These are phyloP conservation scores for Trametes sanguinea DNA, from an alignment of 768 basidiomycete species.

Conservation along the genomic window DNA sequence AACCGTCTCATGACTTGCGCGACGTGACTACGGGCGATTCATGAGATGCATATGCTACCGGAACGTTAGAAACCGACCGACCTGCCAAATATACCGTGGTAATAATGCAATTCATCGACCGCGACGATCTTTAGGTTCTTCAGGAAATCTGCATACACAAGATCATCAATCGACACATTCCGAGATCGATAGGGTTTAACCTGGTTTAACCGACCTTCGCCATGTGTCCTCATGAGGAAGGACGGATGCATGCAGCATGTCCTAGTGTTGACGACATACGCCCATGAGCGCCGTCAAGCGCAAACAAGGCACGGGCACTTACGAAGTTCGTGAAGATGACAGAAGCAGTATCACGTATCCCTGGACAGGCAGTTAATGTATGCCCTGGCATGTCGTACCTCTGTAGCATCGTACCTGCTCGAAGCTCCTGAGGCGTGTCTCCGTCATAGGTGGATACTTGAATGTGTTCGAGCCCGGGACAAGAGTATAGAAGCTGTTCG, in stretches of 20 bases:
- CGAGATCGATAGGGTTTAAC: background rate
- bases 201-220: conserved; percentile 56
- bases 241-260: conserved; percentile 84
- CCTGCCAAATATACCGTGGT: conserved; percentile 81
- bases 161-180: conserved; percentile 9
- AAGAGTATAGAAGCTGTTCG: conserved; percentile 61
- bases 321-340: conserved; percentile 92
- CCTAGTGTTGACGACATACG: conserved; percentile 43
- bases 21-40: conserved; percentile 57
- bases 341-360: conserved; percentile 70
- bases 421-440: conserved; percentile 73
- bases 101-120: conserved; percentile 88
- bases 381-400: background rate
- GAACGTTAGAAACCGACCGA: conserved; percentile 28
- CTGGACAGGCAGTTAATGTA: conserved; percentile 35
- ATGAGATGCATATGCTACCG: background rate
- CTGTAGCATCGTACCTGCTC: conserved; percentile 47
- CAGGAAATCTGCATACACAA: conserved; percentile 57
- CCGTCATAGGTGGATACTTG: conserved; percentile 79
- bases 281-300: background rate
- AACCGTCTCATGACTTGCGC: conserved; percentile 78
- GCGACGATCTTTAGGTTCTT: conserved; percentile 76
- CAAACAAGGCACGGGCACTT: conserved; percentile 22
- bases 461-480: conserved; percentile 62
- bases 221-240: conserved; percentile 83